Conservation (phyloP, 2,329 filamentous ascomycete genomes). For the Pleoardoris graminearum region DNA sequence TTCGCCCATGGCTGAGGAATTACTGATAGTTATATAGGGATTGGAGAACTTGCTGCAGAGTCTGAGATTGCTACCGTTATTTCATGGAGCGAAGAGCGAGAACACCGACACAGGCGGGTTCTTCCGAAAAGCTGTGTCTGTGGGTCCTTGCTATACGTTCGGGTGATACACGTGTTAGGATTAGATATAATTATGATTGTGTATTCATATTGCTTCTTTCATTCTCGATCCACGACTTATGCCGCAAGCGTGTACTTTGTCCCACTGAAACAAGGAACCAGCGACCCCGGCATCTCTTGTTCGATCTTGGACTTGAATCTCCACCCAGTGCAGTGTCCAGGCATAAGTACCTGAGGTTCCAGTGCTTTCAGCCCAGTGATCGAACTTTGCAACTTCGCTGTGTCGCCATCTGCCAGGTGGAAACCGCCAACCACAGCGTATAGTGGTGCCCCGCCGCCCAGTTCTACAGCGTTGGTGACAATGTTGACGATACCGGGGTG, state of each 20-base stretch:
- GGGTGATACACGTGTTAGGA: too few species aligned
- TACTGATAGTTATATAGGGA: too few species aligned
- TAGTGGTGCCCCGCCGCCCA: constrained; percentile 47
- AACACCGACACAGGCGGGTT: too few species aligned
- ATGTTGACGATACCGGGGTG: constrained; percentile 61
- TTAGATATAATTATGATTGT: too few species aligned
- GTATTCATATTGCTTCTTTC: too few species aligned
- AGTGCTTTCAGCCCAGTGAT: constrained; percentile 48
- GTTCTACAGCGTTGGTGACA: constrained; percentile 50
- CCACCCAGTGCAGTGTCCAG: constrained; percentile 62
- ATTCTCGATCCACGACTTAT: not conserved
- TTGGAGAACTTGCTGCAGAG: too few species aligned
- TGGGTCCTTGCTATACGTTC: too few species aligned
- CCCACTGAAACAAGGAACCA: constrained; percentile 58
- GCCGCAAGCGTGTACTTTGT: constrained; percentile 14
- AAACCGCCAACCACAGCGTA: constrained; percentile 59
- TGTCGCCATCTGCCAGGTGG: constrained; percentile 55
- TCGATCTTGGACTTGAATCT: constrained; percentile 54
- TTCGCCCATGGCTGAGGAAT: too few species aligned
- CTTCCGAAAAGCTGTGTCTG: too few species aligned
- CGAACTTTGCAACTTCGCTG: constrained; percentile 50
- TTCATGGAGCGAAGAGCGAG: too few species aligned
- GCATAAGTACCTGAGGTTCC: constrained; percentile 55
- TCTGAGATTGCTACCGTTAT: too few species aligned
- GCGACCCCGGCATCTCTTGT: constrained; percentile 54